Conservation (phyloP, 2,329 filamentous ascomycete species). For the Clonostachys rhizophaga region DNA sequence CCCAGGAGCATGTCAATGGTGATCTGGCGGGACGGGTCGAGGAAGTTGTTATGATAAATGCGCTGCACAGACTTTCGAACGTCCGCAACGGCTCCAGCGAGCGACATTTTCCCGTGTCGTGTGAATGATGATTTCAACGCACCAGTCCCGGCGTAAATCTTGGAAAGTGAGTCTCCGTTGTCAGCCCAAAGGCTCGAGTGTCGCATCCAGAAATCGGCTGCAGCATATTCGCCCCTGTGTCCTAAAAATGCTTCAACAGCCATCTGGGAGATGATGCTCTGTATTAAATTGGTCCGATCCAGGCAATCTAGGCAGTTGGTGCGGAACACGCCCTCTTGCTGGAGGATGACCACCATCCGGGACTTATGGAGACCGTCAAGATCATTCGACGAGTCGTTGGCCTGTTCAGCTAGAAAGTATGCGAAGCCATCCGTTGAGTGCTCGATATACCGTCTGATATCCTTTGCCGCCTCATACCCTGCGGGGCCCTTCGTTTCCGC, state of each 20-base stretch:
- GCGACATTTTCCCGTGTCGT: constrained; percentile 88
- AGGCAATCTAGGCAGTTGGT: constrained; percentile 96
- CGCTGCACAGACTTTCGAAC: constrained; percentile 90
- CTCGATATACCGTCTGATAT: constrained; percentile 75
- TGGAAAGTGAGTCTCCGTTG: constrained; percentile 89
- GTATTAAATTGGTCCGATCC: constrained; percentile 92
- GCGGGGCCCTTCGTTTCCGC: constrained; percentile 83
- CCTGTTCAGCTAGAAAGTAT: constrained; percentile 82
- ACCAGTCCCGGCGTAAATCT: constrained; percentile 94
- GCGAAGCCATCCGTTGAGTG: constrained; percentile 81
- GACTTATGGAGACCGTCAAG: constrained; percentile 17
- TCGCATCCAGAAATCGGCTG: constrained; percentile 82
- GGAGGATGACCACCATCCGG: constrained; percentile 67
- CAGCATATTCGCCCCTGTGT: constrained; percentile 65
- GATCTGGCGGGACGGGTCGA: constrained; percentile 86
- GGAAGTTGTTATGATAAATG: constrained; percentile 96
- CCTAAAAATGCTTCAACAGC: constrained; percentile 79
- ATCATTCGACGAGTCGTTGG: constrained; percentile 45
- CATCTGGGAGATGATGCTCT: constrained; percentile 94
- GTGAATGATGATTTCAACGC: constrained; percentile 96
- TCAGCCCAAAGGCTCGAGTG: constrained; percentile 96
- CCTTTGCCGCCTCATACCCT: constrained; percentile 86
- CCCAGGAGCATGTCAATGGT: constrained; percentile 93
- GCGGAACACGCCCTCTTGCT: constrained; percentile 93
- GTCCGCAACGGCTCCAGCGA: constrained; percentile 91